Evolutionary conservation across 306 rosid genomes (phyloP).

Genomic region (Acacia acuminata): DNA sequence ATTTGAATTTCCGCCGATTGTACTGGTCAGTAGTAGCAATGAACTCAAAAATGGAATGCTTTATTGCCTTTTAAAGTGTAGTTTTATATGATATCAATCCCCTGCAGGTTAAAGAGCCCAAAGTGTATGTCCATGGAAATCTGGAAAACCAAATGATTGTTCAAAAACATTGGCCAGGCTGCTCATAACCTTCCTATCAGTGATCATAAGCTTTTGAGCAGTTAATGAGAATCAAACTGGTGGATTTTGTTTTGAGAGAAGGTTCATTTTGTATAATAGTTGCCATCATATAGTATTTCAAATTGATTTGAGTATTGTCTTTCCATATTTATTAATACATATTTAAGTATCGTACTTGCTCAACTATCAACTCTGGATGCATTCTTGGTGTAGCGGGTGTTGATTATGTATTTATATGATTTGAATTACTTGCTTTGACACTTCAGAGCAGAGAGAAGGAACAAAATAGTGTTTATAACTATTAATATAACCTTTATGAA

Average conservation of each 20-base stretch:
- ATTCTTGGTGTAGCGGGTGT: no score
- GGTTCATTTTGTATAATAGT: no score
- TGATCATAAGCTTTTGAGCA: not conserved
- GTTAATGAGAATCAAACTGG: not conserved
- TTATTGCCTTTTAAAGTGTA: not conserved
- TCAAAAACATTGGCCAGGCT: slow-evolving; percentile 67
- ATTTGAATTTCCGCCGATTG: slow-evolving; percentile 58
- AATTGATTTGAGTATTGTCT: no score
- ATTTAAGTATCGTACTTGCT: no score
- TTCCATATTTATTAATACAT: no score
- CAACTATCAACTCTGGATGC: no score
- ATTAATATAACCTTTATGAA: no score
- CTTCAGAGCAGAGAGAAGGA: no score
- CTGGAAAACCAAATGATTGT: slow-evolving; percentile 40
- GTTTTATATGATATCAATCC: slow-evolving; percentile 8
- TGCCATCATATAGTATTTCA: no score
- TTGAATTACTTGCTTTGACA: no score
- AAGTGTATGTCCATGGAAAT: slow-evolving; percentile 74
- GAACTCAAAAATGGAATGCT: slow-evolving; percentile 18
- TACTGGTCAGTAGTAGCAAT: slow-evolving; percentile 49
- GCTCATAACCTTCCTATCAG: slow-evolving; percentile 35
- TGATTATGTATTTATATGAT: no score
- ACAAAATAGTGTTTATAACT: no score
- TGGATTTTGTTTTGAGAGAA: not conserved
- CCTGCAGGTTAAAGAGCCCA: slow-evolving; percentile 70